Percentiles rank a stretch among this genome's conserved stretches.
phyloP scores from a whole-genome alignment of 352 stramenopile species.

The Phytophthora citricola region DNA sequence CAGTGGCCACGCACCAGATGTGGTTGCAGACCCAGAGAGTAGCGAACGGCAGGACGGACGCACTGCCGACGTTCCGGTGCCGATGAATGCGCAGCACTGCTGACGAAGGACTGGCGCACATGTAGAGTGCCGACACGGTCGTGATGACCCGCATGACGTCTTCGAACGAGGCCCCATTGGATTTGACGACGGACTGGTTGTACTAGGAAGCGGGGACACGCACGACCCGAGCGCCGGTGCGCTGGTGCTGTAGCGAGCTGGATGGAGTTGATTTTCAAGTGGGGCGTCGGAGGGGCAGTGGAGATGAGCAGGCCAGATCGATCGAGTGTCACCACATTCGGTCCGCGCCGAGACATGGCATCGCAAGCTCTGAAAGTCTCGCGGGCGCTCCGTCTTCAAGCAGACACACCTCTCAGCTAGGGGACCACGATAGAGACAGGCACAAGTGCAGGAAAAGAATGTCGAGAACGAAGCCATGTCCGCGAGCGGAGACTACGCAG shows the following conservation, averaged over 20 bases:
- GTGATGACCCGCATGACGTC: constrained; percentile 64
- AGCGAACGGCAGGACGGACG: constrained; percentile 62
- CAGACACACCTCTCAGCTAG: constrained; percentile 21
- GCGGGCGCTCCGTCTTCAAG: constrained; percentile 15
- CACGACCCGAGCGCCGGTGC: constrained; percentile 5
- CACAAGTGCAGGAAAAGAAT: constrained; percentile 4
- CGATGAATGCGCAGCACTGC: constrained; percentile 64
- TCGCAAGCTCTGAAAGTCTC: constrained; percentile 8
- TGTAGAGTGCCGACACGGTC: constrained; percentile 75
- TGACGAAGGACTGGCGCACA: constrained; percentile 68
- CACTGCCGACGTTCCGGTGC: constrained; percentile 43
- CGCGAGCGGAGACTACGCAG: constrained; percentile 3
- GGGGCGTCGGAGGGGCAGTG: constrained; percentile 5
- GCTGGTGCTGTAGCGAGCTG: constrained; percentile 17
- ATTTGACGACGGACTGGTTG: constrained; percentile 2
- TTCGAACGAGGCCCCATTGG: constrained; percentile 45
- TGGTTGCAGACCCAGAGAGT: constrained; percentile 76
- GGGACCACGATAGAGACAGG: constrained; percentile 21
- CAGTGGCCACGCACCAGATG: constrained; percentile 56
- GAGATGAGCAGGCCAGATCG: constrained; percentile 15
- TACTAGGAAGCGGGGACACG: not conserved
- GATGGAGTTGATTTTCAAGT: constrained; percentile 32
- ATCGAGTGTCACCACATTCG: constrained; percentile 13
- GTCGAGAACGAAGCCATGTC: constrained; percentile 11
- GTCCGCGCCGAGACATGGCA: constrained; percentile 15